Evolutionary conservation across 2,329 filamentous ascomycete species (phyloP).

Genomic region (Xylariaceae sp.): DNA sequence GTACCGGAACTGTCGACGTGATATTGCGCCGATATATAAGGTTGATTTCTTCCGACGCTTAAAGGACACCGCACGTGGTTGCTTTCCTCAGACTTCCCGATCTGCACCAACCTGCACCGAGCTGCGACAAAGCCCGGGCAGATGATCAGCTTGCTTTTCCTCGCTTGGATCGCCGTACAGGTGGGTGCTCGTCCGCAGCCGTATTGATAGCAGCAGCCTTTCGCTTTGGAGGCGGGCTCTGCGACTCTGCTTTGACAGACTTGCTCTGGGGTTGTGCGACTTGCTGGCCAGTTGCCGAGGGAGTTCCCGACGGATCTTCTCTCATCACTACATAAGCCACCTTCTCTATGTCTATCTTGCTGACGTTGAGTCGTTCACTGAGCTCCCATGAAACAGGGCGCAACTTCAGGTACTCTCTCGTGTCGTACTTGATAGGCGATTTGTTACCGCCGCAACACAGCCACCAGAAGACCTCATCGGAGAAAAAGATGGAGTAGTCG

Average conservation of each 20-base stretch:
- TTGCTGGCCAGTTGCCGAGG: conserved; percentile 5
- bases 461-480: conserved; percentile 73
- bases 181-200: conserved; percentile 9
- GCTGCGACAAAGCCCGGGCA: conserved; percentile 4
- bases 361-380: conserved; percentile 41
- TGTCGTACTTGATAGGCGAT: conserved; percentile 58
- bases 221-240: conserved; percentile 11
- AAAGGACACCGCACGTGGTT: no score
- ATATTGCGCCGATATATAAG: no score
- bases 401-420: conserved; percentile 59
- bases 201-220: conserved; percentile 6
- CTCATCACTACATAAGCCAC: conserved; percentile 63
- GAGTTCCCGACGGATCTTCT: conserved; percentile 12
- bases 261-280: conserved; percentile 1
- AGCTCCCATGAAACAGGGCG: conserved; percentile 35
- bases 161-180: conserved; percentile 21
- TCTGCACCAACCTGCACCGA: conserved; percentile 5
- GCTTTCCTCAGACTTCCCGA: no score
- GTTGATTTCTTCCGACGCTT: no score
- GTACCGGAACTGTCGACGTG: no score
- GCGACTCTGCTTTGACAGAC: background rate
- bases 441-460: conserved; percentile 47
- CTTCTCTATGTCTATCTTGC: conserved; percentile 58
- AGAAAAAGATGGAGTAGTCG: conserved; percentile 61
- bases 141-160: conserved; percentile 13